phyloP scores from a whole-genome alignment of 129 eudicot species.

The Smallanthus sonchifolius region DNA sequence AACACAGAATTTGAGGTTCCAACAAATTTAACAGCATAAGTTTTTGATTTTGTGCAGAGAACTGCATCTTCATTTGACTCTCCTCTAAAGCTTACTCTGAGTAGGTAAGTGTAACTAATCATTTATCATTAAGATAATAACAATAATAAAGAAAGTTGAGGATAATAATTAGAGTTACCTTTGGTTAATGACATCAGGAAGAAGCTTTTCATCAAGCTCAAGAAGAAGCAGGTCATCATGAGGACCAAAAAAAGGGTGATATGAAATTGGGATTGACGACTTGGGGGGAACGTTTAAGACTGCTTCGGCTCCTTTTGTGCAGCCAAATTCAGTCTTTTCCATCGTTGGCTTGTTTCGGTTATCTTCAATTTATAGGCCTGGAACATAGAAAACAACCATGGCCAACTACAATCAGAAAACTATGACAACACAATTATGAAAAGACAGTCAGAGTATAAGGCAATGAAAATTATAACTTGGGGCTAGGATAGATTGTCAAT shows the following conservation, averaged over 20 bases:
- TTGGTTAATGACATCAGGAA: slow-evolving; percentile 70
- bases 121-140: not conserved
- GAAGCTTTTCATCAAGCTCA: slow-evolving; percentile 90
- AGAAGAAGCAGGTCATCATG: slow-evolving; percentile 77
- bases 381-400: not conserved
- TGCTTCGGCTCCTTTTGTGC: slow-evolving; percentile 69
- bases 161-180: slow-evolving; percentile 38
- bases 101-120: not conserved
- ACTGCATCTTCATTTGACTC: slow-evolving; percentile 91
- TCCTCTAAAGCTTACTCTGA: slow-evolving; percentile 78
- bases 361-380: slow-evolving; percentile 12
- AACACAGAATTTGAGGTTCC: slow-evolving; percentile 92
- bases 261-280: slow-evolving; percentile 63
- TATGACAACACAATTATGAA: not conserved
- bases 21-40: slow-evolving; percentile 78
- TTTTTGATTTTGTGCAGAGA: slow-evolving; percentile 83
- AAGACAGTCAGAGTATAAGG: not conserved
- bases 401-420: not conserved
- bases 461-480: not conserved
- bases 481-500: not conserved
- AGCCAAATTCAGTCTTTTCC: slow-evolving; percentile 26
- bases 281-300: slow-evolving; percentile 57
- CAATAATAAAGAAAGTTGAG: not conserved
- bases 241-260: slow-evolving; percentile 78
- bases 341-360: slow-evolving; percentile 23